A percentile compares a stretch with the other conserved stretches of the same genome.
Conservation (phyloP, 202 grass and related monocot genomes). For the Digitaria exilis region DNA sequence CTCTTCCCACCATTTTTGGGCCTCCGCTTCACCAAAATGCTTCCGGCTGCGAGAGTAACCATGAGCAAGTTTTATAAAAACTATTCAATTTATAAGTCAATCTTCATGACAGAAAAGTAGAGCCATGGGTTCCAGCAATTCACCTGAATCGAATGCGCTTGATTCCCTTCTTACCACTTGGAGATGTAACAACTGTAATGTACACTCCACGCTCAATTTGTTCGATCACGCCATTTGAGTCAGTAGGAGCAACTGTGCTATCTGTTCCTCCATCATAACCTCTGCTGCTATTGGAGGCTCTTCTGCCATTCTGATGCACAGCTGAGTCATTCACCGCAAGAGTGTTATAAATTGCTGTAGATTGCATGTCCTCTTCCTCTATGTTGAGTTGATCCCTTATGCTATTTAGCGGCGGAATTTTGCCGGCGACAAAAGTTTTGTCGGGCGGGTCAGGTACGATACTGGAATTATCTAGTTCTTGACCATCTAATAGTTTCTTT, state of each 20-base stretch:
- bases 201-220: slow-evolving; percentile 87
- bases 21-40: slow-evolving; percentile 76
- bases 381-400: slow-evolving; percentile 30
- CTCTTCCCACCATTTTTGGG: slow-evolving; percentile 88
- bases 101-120: neutral
- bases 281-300: slow-evolving; percentile 33
- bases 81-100: neutral
- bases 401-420: slow-evolving; percentile 32
- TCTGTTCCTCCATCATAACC: slow-evolving; percentile 20
- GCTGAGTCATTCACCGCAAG: neutral
- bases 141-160: slow-evolving; percentile 89
- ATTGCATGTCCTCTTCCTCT: slow-evolving; percentile 29
- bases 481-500: slow-evolving; percentile 50
- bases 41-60: slow-evolving; percentile 61
- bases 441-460: slow-evolving; percentile 46
- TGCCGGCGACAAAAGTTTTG: slow-evolving; percentile 26
- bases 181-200: slow-evolving; percentile 66
- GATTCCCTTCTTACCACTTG: slow-evolving; percentile 71
- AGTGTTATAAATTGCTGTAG: slow-evolving; percentile 6
- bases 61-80: slow-evolving; percentile 5
- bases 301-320: slow-evolving; percentile 33
- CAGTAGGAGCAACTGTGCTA: slow-evolving; percentile 34
- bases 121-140: neutral
- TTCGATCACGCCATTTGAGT: slow-evolving; percentile 51
- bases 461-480: slow-evolving; percentile 23